Evolutionary conservation across 306 rosid species (phyloP).

Genomic region (Gleditsia sinensis): DNA sequence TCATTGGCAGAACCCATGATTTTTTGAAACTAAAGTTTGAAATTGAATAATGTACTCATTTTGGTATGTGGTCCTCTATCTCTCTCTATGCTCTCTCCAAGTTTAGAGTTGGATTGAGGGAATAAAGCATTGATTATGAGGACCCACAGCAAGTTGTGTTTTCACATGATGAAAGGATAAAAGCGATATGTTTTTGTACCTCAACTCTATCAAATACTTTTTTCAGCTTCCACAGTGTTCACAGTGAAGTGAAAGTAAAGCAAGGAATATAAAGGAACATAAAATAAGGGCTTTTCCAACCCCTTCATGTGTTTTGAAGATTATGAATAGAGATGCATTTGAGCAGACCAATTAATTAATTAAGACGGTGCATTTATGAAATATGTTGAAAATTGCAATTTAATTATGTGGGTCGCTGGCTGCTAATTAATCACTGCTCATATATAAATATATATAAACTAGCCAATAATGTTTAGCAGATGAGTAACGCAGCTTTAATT

Average conservation of each 20-base stretch:
- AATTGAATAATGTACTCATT: neutral
- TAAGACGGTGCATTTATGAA: too few relatives aligned
- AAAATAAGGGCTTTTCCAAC: too few relatives aligned
- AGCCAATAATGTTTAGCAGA: neutral
- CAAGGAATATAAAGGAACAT: too few relatives aligned
- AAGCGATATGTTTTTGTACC: slow-evolving; percentile 36
- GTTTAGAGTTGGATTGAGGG: slow-evolving; percentile 41
- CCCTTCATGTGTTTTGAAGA: too few relatives aligned
- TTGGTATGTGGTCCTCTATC: neutral
- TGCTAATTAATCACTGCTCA: neutral
- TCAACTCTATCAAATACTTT: slow-evolving; percentile 7
- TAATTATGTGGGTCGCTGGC: neutral
- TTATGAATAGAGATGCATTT: neutral
- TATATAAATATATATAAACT: too few relatives aligned
- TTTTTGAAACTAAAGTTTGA: slow-evolving; percentile 12
- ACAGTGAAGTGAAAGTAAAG: slow-evolving; percentile 47
- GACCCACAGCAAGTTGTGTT: slow-evolving; percentile 48
- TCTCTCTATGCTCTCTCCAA: neutral
- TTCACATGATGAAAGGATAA: slow-evolving; percentile 39
- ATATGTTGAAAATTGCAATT: neutral
- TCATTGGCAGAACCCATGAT: slow-evolving; percentile 33
- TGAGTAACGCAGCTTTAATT: too few relatives aligned
- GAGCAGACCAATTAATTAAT: too few relatives aligned
- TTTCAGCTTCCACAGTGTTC: slow-evolving; percentile 30
- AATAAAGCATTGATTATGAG: slow-evolving; percentile 46